phyloP scores from a whole-genome alignment of 441 rosid genomes.

The Bocquillonia castaneifolia region DNA sequence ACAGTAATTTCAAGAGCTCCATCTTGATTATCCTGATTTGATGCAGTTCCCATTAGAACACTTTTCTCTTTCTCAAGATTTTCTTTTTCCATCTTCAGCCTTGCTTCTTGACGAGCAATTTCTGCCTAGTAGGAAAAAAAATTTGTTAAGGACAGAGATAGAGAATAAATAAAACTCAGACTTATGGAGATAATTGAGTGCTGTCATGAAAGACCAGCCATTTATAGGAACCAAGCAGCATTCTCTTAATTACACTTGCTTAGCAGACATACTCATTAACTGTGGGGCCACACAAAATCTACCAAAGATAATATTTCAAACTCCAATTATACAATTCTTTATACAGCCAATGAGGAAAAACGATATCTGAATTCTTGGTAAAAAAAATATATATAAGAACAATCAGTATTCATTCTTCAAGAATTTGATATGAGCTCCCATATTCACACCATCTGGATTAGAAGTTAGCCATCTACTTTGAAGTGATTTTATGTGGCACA shows the following conservation, averaged over 20 bases:
- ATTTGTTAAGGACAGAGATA: neutral
- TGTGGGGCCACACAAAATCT: neutral
- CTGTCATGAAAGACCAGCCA: neutral
- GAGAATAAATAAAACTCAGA: neutral
- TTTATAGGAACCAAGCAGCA: neutral
- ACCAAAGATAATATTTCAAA: neutral
- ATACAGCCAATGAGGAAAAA: neutral
- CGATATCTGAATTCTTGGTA: neutral
- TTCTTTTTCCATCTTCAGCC: conserved; percentile 74
- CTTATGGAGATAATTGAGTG: neutral
- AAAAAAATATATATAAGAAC: neutral
- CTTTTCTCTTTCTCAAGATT: conserved; percentile 81
- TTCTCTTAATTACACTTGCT: neutral
- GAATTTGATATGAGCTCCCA: neutral
- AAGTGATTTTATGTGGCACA: neutral
- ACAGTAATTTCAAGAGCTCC: conserved; percentile 86
- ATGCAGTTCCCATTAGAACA: conserved; percentile 76
- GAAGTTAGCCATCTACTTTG: neutral
- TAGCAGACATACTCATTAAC: neutral
- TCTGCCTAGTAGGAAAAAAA: conserved; percentile 44
- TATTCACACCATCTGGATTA: neutral
- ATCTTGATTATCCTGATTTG: conserved; percentile 68
- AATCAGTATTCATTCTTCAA: neutral
- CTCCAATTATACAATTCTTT: neutral
- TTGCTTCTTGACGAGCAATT: conserved; percentile 72